Evolutionary conservation across 2,329 filamentous ascomycete species (phyloP), one percentile per base, ranked within the genome.

Genomic region (Lasiodiplodia hormozganensis): DNA sequence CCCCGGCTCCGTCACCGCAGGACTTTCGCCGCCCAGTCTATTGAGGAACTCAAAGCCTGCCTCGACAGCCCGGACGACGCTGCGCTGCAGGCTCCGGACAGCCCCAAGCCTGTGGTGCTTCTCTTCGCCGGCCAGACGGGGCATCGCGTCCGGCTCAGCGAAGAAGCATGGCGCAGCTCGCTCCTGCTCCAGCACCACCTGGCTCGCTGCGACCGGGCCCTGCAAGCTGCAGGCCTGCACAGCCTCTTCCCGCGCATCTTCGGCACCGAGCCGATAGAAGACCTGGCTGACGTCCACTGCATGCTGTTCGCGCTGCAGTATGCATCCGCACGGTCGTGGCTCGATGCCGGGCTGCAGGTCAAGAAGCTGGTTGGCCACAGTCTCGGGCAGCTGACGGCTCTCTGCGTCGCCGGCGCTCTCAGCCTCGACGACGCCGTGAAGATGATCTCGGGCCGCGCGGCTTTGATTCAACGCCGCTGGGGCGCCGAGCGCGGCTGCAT

Each of bases 221-320:
- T 56, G 14, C 18, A n/a, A 6, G 49, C 64, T 0, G 31, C 70
- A 8, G 72, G 72, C 5, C 11, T 62, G 2, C 38, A 23, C 4
- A 69, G 69, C 28, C 66, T 76, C 2, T 74, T 64, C 43, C 74
- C 75, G 1, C 58, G 25, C 2, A 69, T 76, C 6, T 76, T 73
- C 43, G 54, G 70, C 38, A 57, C 31, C n/a, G 57, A 28, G 2
- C 68, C 68, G 8, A 67, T 72, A 14, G 34, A 68, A 0, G 70
- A 74, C 34, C 66, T 75, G 1, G 70, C 76, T 12, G 52, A 70
- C 10, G 69, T 74, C 0, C 78, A 81, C 23, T 72, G 71, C 14
- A 72, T 73, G 3, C 70, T 76, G 12, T 78, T 80, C 58, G 70
- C 77, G 3, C 12, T 79, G 2, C 77, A 81, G 67, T 78, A 76